Evolutionary conservation across 2,329 filamentous ascomycete genomes (phyloP), one percentile per base, ranked within the genome.

Genomic region (Colletotrichum orbiculare): DNA sequence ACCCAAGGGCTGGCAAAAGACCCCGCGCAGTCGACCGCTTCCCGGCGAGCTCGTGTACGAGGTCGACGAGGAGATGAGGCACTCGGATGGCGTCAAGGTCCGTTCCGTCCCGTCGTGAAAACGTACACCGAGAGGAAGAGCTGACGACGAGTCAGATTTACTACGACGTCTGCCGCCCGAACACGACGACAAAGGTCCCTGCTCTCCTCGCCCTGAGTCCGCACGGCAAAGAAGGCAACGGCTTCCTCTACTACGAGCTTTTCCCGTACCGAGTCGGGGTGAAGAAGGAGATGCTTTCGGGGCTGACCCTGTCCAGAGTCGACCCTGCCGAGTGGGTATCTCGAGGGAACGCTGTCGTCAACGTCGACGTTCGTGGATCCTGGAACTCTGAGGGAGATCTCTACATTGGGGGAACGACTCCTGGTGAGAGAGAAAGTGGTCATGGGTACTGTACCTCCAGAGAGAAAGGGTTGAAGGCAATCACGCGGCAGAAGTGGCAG

Each of bases 161-260:
- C 66, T 72, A 73, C 6, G 81, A 83, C 48, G 74, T 83, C 41
- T 84, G 81, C 68, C 73, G 81, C 11, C 80, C 80, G 1, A 70
- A 75, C 1, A 70, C 72, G 34, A 64, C 66, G 9, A 60, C 68
- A 13, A 70, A 71, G 60, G 1, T 71, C 83, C 38, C n/a, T n/a
- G n/a, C n/a, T n/a, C n/a, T n/a, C n/a, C 67, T 83, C 1, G 73
- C 73, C 46, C 83, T 79, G 78, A 76, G 74, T 8, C 76, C 75
- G 8, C 83, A 79, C 62, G 81, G 81, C n/a, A 83, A 84, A 68
- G 77, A 80, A 63, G 80, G 76, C 57, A 76, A 72, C 9, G 75
- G 74, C 2, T 66, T 79, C 8, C 70, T 74, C 34, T 78, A 78
- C 72, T 70, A 79, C 3, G 72, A 64, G 15, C 52, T 74, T 0